Conservation (phyloP, 257 asterid species). For the Primulina tabacum region DNA sequence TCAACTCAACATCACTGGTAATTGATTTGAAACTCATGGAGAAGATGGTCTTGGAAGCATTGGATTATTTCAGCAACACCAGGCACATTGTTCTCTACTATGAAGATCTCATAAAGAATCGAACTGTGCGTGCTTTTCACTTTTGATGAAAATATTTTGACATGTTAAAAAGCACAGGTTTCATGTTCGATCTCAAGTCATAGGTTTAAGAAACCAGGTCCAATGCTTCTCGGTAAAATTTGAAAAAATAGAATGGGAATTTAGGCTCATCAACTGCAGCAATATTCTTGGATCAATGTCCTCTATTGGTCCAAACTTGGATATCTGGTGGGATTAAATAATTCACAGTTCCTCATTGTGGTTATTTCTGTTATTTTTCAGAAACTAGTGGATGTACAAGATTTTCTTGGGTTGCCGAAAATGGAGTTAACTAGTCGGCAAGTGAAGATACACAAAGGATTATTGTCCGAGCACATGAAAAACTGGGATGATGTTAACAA, state of each 20-base stretch:
- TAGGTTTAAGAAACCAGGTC: background rate
- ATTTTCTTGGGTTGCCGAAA: constrained; percentile 65
- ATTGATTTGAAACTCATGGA: constrained; percentile 64
- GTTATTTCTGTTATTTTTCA: constrained; percentile 28
- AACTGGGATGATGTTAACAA: constrained; percentile 76
- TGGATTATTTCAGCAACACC: constrained; percentile 63
- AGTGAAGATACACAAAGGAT: constrained; percentile 87
- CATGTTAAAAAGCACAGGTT: background rate
- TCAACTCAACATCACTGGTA: constrained; percentile 53
- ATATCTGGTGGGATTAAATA: background rate
- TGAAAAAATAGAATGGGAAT: background rate
- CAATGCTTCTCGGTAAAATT: background rate
- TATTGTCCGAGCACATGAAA: constrained; percentile 58
- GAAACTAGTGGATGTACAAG: constrained; percentile 68
- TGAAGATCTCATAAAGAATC: constrained; percentile 77
- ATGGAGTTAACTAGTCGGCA: constrained; percentile 72
- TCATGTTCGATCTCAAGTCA: background rate
- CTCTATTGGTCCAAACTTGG: background rate
- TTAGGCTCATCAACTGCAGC: background rate
- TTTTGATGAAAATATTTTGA: no score
- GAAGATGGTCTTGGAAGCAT: constrained; percentile 42
- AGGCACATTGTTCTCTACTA: constrained; percentile 72
- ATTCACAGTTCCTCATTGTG: background rate
- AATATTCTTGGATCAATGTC: background rate
- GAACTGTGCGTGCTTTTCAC: constrained; percentile 48